phyloP scores from a whole-genome alignment of 768 basidiomycete genomes.

The Albatrellus ellisii region DNA sequence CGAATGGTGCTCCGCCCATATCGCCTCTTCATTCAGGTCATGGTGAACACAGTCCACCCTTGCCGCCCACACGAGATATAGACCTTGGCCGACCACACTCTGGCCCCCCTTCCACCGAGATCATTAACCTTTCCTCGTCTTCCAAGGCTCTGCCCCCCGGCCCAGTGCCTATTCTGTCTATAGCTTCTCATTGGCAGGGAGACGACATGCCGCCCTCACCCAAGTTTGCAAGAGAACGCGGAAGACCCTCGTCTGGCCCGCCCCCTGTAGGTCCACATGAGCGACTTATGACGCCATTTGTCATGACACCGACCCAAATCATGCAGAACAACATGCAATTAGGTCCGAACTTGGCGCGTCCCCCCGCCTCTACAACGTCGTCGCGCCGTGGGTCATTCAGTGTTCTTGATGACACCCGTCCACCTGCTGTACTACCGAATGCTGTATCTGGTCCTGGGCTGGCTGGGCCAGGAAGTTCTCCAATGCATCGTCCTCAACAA shows the following conservation, averaged over 20 bases:
- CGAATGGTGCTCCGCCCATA: slow-evolving; percentile 11
- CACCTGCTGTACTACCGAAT: not conserved
- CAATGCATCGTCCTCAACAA: not conserved
- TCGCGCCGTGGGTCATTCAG: slow-evolving; percentile 10
- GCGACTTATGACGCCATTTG: slow-evolving; percentile 19
- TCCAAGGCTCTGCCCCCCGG: not conserved
- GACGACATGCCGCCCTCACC: slow-evolving; percentile 12
- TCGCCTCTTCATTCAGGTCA: slow-evolving; percentile 10
- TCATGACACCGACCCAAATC: slow-evolving; percentile 14
- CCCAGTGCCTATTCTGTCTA: not conserved
- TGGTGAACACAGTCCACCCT: slow-evolving; percentile 3
- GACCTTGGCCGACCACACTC: slow-evolving; percentile 1
- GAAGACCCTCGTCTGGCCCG: slow-evolving; percentile 14
- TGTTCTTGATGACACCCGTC: slow-evolving; percentile 2
- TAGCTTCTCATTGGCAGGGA: slow-evolving; percentile 1
- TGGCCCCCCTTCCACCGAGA: slow-evolving; percentile 6
- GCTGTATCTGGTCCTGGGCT: not conserved
- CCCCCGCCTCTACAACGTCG: slow-evolving; percentile 1
- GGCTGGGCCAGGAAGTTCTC: not conserved
- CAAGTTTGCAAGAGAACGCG: slow-evolving; percentile 12
- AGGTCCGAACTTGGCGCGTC: slow-evolving; percentile 1
- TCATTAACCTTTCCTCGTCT: slow-evolving; percentile 8
- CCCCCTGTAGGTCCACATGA: slow-evolving; percentile 17
- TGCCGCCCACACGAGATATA: slow-evolving; percentile 5
- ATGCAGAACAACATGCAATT: not conserved